Base-by-base conservation (phyloP, 257 asterid genomes). In the Mentha longifolia region DNA sequence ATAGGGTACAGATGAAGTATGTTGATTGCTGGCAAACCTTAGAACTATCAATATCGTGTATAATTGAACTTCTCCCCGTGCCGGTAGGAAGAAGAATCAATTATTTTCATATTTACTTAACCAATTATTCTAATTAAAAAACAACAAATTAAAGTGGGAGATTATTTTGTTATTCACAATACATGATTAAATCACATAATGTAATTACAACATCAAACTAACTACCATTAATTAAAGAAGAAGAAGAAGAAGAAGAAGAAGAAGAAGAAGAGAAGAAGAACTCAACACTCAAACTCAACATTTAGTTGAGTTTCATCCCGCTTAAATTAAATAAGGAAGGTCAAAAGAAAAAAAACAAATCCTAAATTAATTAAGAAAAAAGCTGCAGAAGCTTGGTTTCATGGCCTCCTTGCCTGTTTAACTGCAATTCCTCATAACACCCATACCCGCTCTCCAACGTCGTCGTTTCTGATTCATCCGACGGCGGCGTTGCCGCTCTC, bases 381-480 rank as follows among this genome's bases (percentile, higher is more conserved):
- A 89, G 75, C 75, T 82, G 72, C n/a, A 89, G 83, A 67, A 87
- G 85, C 76, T 82, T 83, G 33, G 74, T 72, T 20, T 73, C 74
- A 59, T 67, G 74, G 15, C 66, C 83, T 14, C 66, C 83, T 14
- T 70, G 46, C 65, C 54, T 3, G 73, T 30, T 68, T 52, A 55
- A 71, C 43, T 71, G 78, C 14, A 57, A 31, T 75, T 80, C 82
- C 55, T 70, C 87, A 22, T 76, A 75, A 20, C 59, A 79, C 50
- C 62, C 74, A 35, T 67, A 69, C 14, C 80, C 76, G 63, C 97
- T 90, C 72, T 88, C 95, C 45, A 79, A 78, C 28, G 96, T 88
- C 41, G 97, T 88, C 65, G 89, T 90, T 39, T 81, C 95, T 0
- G 93, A 90, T 74, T 85, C 93, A 20, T 88, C 89, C 11, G 87